Percentiles rank a stretch among this genome's conserved stretches.
Evolutionary conservation across 495 filamentous ascomycete genomes (phyloP).

Genomic region (Neurospora pannonica): DNA sequence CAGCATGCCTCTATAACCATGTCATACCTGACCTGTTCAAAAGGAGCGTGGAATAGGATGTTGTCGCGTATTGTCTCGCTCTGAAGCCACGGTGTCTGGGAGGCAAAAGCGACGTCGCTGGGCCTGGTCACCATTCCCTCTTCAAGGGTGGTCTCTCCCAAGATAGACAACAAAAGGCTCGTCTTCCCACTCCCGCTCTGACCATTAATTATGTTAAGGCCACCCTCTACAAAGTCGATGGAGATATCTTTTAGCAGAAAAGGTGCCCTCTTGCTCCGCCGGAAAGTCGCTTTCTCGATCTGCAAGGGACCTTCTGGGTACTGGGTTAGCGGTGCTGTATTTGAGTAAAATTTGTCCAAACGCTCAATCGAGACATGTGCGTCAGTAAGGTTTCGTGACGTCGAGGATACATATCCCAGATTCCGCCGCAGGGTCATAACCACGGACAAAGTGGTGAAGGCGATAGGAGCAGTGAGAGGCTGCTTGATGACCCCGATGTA

Average conservation of each 20-base stretch:
- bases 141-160: conserved; percentile 49
- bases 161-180: conserved; percentile 49
- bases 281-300: conserved; percentile 32
- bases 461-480: conserved; percentile 35
- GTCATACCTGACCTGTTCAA: conserved; percentile 41
- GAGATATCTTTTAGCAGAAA: conserved; percentile 39
- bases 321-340: conserved; percentile 27
- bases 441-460: conserved; percentile 39
- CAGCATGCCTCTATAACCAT: conserved; percentile 56
- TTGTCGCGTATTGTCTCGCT: conserved; percentile 47
- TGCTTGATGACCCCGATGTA: conserved; percentile 33
- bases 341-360: conserved; percentile 36
- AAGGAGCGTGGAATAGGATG: conserved; percentile 44
- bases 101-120: conserved; percentile 43
- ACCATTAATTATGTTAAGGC: conserved; percentile 43
- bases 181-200: conserved; percentile 55
- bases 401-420: conserved; percentile 28
- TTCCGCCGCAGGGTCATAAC: conserved; percentile 35
- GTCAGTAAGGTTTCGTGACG: conserved; percentile 30
- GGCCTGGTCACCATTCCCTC: conserved; percentile 34
- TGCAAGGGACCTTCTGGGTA: conserved; percentile 35
- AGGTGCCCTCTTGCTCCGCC: conserved; percentile 33
- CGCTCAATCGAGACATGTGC: conserved; percentile 37
- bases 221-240: conserved; percentile 39
- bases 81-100: conserved; percentile 48